Conservation (phyloP, 257 asterid species). For the Hygrophila difformis region DNA sequence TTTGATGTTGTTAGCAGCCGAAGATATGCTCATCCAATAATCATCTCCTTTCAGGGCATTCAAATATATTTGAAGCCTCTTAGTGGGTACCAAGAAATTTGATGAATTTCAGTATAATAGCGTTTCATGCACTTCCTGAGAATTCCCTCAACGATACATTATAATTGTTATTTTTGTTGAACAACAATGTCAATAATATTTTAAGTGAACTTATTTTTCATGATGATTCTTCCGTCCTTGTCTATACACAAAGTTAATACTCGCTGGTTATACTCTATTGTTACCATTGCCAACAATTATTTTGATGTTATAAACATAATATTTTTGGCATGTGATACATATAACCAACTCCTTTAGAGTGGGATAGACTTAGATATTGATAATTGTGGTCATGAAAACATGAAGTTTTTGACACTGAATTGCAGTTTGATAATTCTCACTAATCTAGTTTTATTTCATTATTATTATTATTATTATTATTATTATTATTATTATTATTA, state of each 20-base stretch:
- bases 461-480: no score
- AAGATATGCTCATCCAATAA: conserved; percentile 4
- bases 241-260: neutral
- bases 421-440: conserved; percentile 1
- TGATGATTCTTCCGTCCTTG: neutral
- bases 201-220: conserved; percentile 1
- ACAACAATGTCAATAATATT: neutral
- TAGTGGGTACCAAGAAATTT: conserved; percentile 1
- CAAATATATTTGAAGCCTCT: neutral
- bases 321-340: no score
- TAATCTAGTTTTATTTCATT: no score
- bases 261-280: neutral
- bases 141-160: conserved; percentile 4
- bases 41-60: conserved; percentile 13
- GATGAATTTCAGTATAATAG: conserved; percentile 4
- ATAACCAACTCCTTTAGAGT: no score
- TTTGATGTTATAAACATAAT: neutral
- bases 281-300: neutral
- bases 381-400: no score
- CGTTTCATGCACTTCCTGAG: conserved; percentile 3
- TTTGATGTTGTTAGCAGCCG: conserved; percentile 11
- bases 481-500: no score
- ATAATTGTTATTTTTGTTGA: no score
- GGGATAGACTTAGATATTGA: no score
- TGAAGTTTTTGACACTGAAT: no score